These are phyloP conservation scores for Tulasnella sp. DNA, from an alignment of 768 basidiomycete genomes.

Conservation along the genomic window DNA sequence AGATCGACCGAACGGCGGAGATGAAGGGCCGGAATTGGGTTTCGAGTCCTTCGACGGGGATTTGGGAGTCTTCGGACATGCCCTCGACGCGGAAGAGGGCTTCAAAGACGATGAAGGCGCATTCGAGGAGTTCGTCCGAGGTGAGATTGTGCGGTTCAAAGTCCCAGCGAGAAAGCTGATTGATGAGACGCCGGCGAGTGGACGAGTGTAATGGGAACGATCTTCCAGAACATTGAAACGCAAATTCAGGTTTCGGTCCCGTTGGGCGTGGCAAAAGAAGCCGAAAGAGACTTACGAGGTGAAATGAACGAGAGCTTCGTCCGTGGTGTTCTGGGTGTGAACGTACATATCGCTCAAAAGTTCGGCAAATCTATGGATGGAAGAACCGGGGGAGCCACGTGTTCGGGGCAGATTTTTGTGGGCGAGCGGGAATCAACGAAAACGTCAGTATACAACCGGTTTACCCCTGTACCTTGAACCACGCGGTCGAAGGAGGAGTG, in stretches of 20 bases:
- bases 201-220: background rate
- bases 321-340: constrained; percentile 64
- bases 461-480: constrained; percentile 26
- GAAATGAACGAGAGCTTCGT: constrained; percentile 43
- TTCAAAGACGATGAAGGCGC: constrained; percentile 82
- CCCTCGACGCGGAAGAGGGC: constrained; percentile 66
- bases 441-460: background rate
- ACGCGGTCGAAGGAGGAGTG: constrained; percentile 35
- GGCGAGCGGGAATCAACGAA: constrained; percentile 8
- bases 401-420: constrained; percentile 24
- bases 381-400: constrained; percentile 28
- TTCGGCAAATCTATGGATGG: constrained; percentile 56
- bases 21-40: constrained; percentile 45
- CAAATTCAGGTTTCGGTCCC: background rate
- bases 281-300: background rate
- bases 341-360: constrained; percentile 76
- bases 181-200: constrained; percentile 34
- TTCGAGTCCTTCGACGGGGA: constrained; percentile 59
- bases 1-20: constrained; percentile 81
- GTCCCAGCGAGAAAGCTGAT: constrained; percentile 67
- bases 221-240: background rate
- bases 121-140: constrained; percentile 73
- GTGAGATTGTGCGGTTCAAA: constrained; percentile 83
- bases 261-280: background rate
- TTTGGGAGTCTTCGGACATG: constrained; percentile 31